Percentiles rank a stretch among this genome's conserved stretches.
Conservation (phyloP, 2,329 filamentous ascomycete genomes). For the Bipolaris cookei region DNA sequence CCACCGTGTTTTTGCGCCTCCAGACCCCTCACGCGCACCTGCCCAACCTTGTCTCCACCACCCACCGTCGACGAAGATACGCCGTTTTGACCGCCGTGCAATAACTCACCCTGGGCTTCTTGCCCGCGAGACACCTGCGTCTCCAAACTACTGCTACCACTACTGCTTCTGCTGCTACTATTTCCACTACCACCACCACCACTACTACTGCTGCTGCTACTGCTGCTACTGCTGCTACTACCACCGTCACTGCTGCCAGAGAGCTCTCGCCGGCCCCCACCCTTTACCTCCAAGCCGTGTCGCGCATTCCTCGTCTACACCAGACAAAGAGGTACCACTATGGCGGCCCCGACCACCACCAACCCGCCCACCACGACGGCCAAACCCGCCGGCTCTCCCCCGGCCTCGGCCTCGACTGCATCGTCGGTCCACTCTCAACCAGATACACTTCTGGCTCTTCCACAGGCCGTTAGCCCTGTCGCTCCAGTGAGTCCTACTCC, state of each 20-base stretch:
- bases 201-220: neutral
- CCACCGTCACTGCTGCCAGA: neutral
- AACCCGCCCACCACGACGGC: conserved; percentile 34
- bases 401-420: conserved; percentile 44
- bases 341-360: conserved; percentile 43
- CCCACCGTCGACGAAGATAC: conserved; percentile 36
- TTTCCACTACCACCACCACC: neutral
- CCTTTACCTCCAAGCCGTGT: conserved; percentile 19
- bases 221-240: neutral
- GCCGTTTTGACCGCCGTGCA: conserved; percentile 48
- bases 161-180: neutral
- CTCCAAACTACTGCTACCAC: conserved; percentile 29
- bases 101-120: conserved; percentile 46
- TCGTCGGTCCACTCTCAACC: conserved; percentile 49
- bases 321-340: conserved; percentile 26
- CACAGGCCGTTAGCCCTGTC: conserved; percentile 28
- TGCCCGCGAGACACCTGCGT: conserved; percentile 51
- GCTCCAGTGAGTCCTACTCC: conserved; percentile 3
- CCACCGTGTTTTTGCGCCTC: conserved; percentile 43
- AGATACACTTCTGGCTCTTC: conserved; percentile 37
- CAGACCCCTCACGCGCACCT: conserved; percentile 38
- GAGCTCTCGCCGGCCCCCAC: conserved; percentile 23
- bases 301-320: conserved; percentile 9
- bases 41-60: conserved; percentile 41
- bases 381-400: conserved; percentile 41